Evolutionary conservation across 2,329 filamentous ascomycete genomes (phyloP).

Genomic region (Camptophora hylomeconis): DNA sequence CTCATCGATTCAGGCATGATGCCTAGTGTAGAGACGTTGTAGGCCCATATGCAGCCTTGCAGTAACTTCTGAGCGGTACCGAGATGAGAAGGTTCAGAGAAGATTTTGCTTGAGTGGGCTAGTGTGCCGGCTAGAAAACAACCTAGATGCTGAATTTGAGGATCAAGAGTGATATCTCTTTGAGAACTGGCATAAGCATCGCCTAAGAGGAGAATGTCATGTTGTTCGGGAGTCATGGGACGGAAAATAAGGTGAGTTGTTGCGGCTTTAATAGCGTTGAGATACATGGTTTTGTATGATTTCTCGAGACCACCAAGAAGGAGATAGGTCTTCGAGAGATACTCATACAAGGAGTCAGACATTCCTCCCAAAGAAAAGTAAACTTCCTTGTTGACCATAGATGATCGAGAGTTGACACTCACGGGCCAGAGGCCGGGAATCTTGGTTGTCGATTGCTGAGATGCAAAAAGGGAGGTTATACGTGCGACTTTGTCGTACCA

Average conservation of each 20-base stretch:
- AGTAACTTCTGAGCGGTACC: slow-evolving; percentile 37
- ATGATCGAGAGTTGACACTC: slow-evolving; percentile 21
- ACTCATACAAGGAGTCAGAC: slow-evolving; percentile 14
- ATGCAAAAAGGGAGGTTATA: slow-evolving; percentile 23
- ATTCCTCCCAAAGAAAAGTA: slow-evolving; percentile 36
- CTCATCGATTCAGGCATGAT: slow-evolving; percentile 42
- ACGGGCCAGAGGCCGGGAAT: slow-evolving; percentile 29
- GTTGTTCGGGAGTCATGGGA: slow-evolving; percentile 34
- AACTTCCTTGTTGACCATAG: slow-evolving; percentile 29
- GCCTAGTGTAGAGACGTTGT: slow-evolving; percentile 34
- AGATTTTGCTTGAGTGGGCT: slow-evolving; percentile 39
- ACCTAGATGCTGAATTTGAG: slow-evolving; percentile 37
- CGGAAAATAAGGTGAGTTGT: slow-evolving; percentile 34
- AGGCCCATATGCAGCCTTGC: slow-evolving; percentile 44
- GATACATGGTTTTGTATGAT: slow-evolving; percentile 43
- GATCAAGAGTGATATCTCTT: slow-evolving; percentile 19
- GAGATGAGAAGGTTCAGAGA: slow-evolving; percentile 36
- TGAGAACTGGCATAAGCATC: slow-evolving; percentile 24
- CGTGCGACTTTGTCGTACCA: slow-evolving; percentile 27
- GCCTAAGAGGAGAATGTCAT: slow-evolving; percentile 35
- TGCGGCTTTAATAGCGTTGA: slow-evolving; percentile 32
- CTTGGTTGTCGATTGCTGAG: slow-evolving; percentile 22
- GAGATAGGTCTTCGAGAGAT: slow-evolving; percentile 25
- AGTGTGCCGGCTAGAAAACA: slow-evolving; percentile 46
- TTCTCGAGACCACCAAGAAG: slow-evolving; percentile 28